Conservation (phyloP, 352 stramenopile species). For the Aphanomyces astaci region DNA sequence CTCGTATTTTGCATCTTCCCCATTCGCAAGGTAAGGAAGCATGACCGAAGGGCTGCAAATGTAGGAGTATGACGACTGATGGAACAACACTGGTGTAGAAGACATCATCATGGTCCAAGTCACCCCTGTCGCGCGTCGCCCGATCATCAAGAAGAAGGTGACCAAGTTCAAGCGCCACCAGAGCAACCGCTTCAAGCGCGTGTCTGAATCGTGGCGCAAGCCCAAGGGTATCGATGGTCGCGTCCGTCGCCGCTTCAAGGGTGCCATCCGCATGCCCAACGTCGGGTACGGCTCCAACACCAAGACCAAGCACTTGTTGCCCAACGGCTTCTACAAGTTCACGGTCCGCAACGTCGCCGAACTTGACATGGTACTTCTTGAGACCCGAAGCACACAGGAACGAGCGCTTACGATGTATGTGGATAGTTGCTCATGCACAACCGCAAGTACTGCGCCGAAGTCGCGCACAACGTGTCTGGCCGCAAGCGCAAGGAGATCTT, state of each 20-base stretch:
- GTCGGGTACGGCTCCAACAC: conserved; percentile 99
- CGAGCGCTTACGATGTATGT: conserved; percentile 37
- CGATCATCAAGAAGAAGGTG: conserved; percentile 99
- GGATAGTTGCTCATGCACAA: conserved; percentile 82
- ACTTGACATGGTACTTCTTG: conserved; percentile 96
- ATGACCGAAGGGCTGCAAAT: background rate
- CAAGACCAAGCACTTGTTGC: conserved; percentile 96
- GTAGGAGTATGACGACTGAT: background rate
- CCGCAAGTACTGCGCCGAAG: conserved; percentile 98
- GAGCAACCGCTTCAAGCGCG: conserved; percentile 97
- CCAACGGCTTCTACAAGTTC: conserved; percentile 99
- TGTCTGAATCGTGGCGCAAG: conserved; percentile 95
- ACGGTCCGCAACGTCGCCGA: conserved; percentile 97
- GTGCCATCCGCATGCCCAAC: conserved; percentile 96
- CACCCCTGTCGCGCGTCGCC: conserved; percentile 81
- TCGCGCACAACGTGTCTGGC: conserved; percentile 96
- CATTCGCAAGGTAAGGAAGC: background rate
- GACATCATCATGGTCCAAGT: conserved; percentile 70
- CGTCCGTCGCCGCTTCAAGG: conserved; percentile 99
- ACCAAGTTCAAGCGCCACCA: conserved; percentile 99
- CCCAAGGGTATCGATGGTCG: conserved; percentile 99
- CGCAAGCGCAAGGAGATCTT: conserved; percentile 97
- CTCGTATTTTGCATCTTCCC: conserved; percentile 14
- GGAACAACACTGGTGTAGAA: background rate
- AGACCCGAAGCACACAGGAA: too few species aligned